A percentile compares a stretch with the other conserved stretches of the same genome.
These are phyloP conservation scores for Ophiocytium majus DNA, from an alignment of 352 stramenopile species.

Conservation along the genomic window DNA sequence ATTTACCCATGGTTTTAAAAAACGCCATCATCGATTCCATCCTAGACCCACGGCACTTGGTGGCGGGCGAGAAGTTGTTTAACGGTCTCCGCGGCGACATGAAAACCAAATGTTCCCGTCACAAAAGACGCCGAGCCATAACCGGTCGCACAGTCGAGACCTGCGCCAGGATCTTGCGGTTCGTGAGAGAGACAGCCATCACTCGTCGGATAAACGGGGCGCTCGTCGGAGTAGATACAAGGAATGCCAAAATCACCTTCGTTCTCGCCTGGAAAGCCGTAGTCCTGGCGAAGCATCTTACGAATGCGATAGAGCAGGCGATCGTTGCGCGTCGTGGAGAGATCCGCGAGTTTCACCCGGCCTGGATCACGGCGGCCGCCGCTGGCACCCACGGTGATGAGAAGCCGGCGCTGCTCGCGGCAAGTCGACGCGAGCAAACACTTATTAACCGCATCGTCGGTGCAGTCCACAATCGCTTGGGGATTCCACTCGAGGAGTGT, in stretches of 20 bases:
- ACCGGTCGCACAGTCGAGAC: not conserved
- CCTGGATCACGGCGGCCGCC: no score
- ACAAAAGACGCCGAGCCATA: slow-evolving; percentile 4
- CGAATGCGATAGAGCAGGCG: no score
- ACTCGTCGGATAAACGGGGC: not conserved
- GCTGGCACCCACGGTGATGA: no score
- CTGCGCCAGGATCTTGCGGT: not conserved
- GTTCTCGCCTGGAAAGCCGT: not conserved
- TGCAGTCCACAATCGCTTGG: no score
- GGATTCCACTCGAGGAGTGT: no score
- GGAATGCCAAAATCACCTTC: slow-evolving; percentile 1
- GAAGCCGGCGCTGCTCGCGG: no score
- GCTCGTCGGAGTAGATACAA: not conserved
- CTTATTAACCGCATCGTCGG: no score
- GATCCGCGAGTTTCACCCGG: no score
- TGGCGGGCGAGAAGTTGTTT: not conserved
- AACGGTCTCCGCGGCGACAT: not conserved
- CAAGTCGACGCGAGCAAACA: no score
- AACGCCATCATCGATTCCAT: no score
- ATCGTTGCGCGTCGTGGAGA: no score
- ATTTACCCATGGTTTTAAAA: not conserved
- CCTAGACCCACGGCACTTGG: not conserved
- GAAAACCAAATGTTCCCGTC: not conserved
- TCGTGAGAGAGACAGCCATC: not conserved
- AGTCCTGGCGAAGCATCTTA: slow-evolving; percentile 16